Evolutionary conservation across 2,329 filamentous ascomycete species (phyloP), one percentile per base, ranked within the genome.

Genomic region (Cadophora luteo-olivacea): DNA sequence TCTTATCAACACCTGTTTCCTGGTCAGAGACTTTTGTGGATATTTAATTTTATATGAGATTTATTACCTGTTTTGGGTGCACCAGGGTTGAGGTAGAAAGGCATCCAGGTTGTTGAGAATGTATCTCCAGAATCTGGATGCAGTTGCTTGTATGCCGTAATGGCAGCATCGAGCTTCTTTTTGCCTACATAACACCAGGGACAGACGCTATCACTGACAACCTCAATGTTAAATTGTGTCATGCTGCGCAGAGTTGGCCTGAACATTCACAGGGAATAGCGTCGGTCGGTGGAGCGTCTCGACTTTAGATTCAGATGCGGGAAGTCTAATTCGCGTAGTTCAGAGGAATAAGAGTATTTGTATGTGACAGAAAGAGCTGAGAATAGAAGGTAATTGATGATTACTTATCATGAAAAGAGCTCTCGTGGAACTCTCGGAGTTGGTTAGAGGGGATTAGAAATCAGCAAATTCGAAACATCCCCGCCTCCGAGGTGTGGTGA

Each of bases 131-230:
- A 86, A 61, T 82, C 81, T 0, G 91, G 88, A 73, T 92, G 83
- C 49, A 84, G 82, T 74, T 86, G 83, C 75, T 87, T 86, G 82
- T 92, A 92, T 36, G 86, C 79, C 9, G 83, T 78, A 69, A 97
- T 95, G 70, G 91, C 92, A 70, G 86, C 86, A 62, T 91, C 87
- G 49, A 97, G 86, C 48, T 92, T 89, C 71, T 89, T 89, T 77
- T 92, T 91, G 79, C 93, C 93, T 19, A 97, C 84, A 79, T 94
- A 96, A 84, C 93, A 92, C 86, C 87, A 81, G 4, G 92, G 91
- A 78, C 93, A 97, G 74, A 96, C 87, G 2, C 89, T 92, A 81
- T 97, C 94, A n/a, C 87, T 92, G 68, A 94, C 88, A 77, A 93
- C 87, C 68, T 90, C 88, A 80, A 97, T 91, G 70, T 88, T 87